phyloP scores from a whole-genome alignment of 2,329 filamentous ascomycete species.

The Microcyclosporella mali region DNA sequence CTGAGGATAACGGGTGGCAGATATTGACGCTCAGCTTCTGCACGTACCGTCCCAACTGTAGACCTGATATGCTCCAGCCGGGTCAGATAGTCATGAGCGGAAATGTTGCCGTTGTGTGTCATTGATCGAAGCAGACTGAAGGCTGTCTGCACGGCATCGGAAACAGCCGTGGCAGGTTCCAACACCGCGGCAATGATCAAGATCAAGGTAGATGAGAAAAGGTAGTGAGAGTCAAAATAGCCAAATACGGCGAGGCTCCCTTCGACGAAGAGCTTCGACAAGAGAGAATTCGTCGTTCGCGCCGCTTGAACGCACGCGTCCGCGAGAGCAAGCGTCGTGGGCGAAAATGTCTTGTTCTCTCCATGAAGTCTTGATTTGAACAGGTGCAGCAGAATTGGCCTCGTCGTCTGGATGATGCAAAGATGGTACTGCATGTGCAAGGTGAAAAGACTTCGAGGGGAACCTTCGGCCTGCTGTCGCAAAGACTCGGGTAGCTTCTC shows the following conservation, averaged over 20 bases:
- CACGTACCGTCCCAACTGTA: slow-evolving; percentile 1
- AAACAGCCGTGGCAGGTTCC: slow-evolving; percentile 30
- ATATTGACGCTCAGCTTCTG: slow-evolving; percentile 1
- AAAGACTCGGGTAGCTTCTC: slow-evolving; percentile 31
- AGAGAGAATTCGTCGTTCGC: slow-evolving; percentile 38
- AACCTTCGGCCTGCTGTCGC: slow-evolving; percentile 28
- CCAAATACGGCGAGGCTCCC: slow-evolving; percentile 45
- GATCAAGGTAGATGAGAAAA: slow-evolving; percentile 44
- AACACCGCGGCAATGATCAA: slow-evolving; percentile 38
- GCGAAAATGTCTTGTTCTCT: slow-evolving; percentile 17
- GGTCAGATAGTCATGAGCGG: slow-evolving; percentile 38
- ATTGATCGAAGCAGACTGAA: slow-evolving; percentile 37
- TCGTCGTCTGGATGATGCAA: slow-evolving; percentile 33
- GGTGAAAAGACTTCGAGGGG: slow-evolving; percentile 27
- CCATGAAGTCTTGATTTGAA: slow-evolving; percentile 18
- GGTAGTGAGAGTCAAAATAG: slow-evolving; percentile 44
- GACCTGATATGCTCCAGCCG: slow-evolving; percentile 32
- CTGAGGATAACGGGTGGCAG: neutral
- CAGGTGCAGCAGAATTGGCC: slow-evolving; percentile 31
- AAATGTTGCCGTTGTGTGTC: slow-evolving; percentile 38
- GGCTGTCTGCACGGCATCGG: slow-evolving; percentile 38
- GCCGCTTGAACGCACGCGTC: slow-evolving; percentile 43
- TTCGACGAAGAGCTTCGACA: slow-evolving; percentile 43
- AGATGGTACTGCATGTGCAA: slow-evolving; percentile 35
- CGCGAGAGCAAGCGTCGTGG: slow-evolving; percentile 27